Percentiles rank a stretch among this genome's conserved stretches.
Evolutionary conservation across 306 rosid species (phyloP).

Genomic region (Dryas alaskensis): DNA sequence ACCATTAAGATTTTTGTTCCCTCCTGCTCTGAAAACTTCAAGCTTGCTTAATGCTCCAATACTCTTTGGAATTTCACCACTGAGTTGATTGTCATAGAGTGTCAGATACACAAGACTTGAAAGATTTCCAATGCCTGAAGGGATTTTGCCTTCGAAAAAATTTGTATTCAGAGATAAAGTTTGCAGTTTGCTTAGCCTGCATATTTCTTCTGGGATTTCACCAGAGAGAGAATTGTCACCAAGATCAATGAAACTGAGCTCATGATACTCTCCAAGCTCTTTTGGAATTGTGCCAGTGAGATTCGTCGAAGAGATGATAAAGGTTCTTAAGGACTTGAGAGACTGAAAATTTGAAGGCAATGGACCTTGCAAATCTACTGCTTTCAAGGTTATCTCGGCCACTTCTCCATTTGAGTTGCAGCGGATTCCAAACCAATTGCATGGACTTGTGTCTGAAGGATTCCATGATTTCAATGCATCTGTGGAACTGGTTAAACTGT

Average conservation of each 20-base stretch:
- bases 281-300: conserved; percentile 64
- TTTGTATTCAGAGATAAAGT: conserved; percentile 50
- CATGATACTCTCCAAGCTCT: conserved; percentile 55
- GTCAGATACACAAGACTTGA: conserved; percentile 57
- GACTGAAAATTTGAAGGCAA: conserved; percentile 72
- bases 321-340: conserved; percentile 51
- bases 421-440: conserved; percentile 76
- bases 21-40: conserved; percentile 68
- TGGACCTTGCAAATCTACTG: conserved; percentile 63
- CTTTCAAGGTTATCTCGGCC: conserved; percentile 48
- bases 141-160: conserved; percentile 63
- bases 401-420: conserved; percentile 64
- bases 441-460: conserved; percentile 49
- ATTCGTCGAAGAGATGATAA: conserved; percentile 56
- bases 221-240: conserved; percentile 62
- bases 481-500: conserved; percentile 45
- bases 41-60: conserved; percentile 56
- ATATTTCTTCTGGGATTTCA: conserved; percentile 66
- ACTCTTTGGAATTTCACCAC: conserved; percentile 69
- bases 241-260: conserved; percentile 55
- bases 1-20: conserved; percentile 64
- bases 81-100: conserved; percentile 64
- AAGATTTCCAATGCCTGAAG: conserved; percentile 55
- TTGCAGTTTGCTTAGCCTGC: conserved; percentile 58
- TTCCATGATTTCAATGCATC: conserved; percentile 64